Conservation (phyloP, 176 grass and related monocot genomes). For the Ampelocalamus luodianensis region DNA sequence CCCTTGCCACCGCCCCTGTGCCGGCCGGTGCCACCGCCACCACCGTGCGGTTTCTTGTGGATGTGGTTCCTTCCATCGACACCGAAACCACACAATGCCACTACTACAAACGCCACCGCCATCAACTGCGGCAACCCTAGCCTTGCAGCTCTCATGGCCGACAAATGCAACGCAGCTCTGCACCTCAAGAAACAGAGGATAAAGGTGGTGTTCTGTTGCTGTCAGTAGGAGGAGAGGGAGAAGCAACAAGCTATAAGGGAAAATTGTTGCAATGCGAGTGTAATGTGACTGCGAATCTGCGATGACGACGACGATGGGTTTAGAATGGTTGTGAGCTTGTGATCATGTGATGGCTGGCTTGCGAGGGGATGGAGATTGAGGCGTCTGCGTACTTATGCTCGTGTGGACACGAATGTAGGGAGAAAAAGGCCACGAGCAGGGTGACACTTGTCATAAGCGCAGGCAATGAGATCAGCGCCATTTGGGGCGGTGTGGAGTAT, state of each 20-base stretch:
- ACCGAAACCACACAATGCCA: constrained; percentile 33
- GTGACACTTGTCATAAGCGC: constrained; percentile 35
- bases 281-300: not conserved
- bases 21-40: not conserved
- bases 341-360: constrained; percentile 3
- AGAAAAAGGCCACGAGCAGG: constrained; percentile 21
- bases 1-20: constrained; percentile 32
- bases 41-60: constrained; percentile 60
- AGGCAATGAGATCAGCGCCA: constrained; percentile 11
- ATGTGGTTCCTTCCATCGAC: constrained; percentile 65
- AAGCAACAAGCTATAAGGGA: not conserved
- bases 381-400: constrained; percentile 36
- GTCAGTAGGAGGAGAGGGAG: not conserved
- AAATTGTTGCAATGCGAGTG: constrained; percentile 20
- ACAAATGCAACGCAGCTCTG: not conserved
- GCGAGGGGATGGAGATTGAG: constrained; percentile 30
- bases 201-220: not conserved
- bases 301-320: not conserved
- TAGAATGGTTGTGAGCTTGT: not conserved
- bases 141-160: constrained; percentile 31
- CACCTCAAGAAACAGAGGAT: constrained; percentile 25
- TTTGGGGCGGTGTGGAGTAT: not conserved
- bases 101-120: constrained; percentile 1
- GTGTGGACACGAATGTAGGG: constrained; percentile 17
- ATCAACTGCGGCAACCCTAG: constrained; percentile 26